These are phyloP conservation scores for Juglanconis sp. DNA, from an alignment of 2,329 filamentous ascomycete genomes.

Conservation along the genomic window DNA sequence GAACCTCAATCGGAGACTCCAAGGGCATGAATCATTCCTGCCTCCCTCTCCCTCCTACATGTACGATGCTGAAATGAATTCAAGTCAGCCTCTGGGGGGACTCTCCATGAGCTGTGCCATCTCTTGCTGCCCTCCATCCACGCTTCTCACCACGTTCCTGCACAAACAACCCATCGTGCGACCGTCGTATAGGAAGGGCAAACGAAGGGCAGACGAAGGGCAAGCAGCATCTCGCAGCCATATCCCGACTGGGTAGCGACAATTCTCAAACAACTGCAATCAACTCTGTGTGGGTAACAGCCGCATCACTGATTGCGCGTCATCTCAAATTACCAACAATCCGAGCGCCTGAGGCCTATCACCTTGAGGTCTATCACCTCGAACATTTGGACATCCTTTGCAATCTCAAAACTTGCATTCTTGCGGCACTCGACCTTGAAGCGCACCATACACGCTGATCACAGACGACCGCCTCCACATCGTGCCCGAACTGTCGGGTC, in stretches of 20 bases:
- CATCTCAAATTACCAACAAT: conserved; percentile 1
- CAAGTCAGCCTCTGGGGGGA: neutral
- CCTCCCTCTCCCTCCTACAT: neutral
- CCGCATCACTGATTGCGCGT: conserved; percentile 6
- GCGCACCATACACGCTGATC: too few relatives aligned
- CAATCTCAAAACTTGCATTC: too few relatives aligned
- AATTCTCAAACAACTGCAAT: neutral
- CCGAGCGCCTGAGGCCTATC: neutral
- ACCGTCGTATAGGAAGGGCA: neutral
- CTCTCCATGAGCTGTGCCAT: neutral
- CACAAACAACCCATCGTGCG: neutral
- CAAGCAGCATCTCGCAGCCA: neutral
- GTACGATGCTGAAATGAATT: neutral
- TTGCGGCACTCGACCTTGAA: too few relatives aligned
- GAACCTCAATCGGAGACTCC: neutral
- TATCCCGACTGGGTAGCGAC: neutral
- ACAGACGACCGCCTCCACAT: too few relatives aligned
- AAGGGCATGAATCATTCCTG: neutral
- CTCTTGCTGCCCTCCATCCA: neutral
- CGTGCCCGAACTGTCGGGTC: too few relatives aligned
- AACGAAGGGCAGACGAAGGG: neutral
- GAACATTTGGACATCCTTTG: neutral
- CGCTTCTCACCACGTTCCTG: neutral
- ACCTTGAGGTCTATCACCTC: neutral
- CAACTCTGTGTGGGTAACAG: neutral